phyloP scores from a whole-genome alignment of 129 eudicot genomes.

The Flaveria ramosissima region DNA sequence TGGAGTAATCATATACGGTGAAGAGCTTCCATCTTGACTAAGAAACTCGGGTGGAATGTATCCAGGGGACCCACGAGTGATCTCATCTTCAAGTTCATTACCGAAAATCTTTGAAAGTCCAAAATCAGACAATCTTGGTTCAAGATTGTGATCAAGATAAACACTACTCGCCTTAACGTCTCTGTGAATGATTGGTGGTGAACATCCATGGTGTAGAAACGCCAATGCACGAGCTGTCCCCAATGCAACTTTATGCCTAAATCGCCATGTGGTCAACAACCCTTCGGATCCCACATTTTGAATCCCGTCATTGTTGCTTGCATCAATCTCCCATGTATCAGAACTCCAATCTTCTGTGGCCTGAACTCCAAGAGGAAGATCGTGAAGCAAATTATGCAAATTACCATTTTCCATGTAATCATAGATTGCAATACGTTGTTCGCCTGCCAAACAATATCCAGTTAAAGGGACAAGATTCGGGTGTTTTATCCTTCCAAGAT shows the following conservation, averaged over 20 bases:
- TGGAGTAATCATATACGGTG: constrained; percentile 55
- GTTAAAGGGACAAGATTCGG: constrained; percentile 84
- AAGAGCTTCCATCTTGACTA: constrained; percentile 47
- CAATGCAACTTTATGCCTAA: constrained; percentile 71
- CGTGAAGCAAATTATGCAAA: constrained; percentile 76
- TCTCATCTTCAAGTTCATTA: constrained; percentile 62
- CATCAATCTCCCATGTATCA: constrained; percentile 73
- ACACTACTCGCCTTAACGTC: constrained; percentile 84
- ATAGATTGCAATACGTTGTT: constrained; percentile 75
- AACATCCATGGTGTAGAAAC: constrained; percentile 86
- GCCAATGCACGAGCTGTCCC: constrained; percentile 91
- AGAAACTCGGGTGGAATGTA: constrained; percentile 82
- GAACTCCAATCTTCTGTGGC: constrained; percentile 78
- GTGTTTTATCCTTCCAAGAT: constrained; percentile 81
- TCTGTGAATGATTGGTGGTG: constrained; percentile 72
- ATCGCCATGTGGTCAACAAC: constrained; percentile 63
- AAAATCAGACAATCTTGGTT: constrained; percentile 79
- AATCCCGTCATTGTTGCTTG: constrained; percentile 37
- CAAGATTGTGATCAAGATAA: constrained; percentile 68
- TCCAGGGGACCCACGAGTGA: constrained; percentile 70
- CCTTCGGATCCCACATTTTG: constrained; percentile 62
- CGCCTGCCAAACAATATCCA: constrained; percentile 88
- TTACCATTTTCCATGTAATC: constrained; percentile 90
- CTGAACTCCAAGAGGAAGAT: constrained; percentile 75
- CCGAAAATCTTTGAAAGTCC: constrained; percentile 82